A percentile compares a stretch with the other conserved stretches of the same genome.
phyloP scores from a whole-genome alignment of 148 eudicot species.

The Rhododendron simsii region DNA sequence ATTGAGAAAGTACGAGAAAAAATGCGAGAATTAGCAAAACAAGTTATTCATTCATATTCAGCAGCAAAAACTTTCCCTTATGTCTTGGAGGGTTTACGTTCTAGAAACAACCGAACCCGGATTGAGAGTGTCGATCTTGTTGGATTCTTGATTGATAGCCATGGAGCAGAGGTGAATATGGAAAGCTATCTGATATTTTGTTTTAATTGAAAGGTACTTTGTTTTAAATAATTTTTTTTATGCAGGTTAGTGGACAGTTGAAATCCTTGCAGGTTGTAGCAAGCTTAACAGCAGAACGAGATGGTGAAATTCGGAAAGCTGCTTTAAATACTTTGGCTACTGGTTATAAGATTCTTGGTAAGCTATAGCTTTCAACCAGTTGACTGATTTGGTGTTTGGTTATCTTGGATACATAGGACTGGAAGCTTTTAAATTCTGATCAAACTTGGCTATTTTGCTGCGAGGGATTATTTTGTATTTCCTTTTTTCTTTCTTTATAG shows the following conservation, averaged over 20 bases:
- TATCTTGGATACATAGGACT: not conserved
- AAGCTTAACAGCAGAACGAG: constrained; percentile 89
- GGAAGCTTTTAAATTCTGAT: not conserved
- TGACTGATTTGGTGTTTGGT: not conserved
- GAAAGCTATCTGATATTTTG: not conserved
- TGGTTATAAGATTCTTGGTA: constrained; percentile 94
- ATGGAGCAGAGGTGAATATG: constrained; percentile 66
- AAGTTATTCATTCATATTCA: constrained; percentile 61
- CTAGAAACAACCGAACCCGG: constrained; percentile 81
- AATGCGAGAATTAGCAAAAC: constrained; percentile 76
- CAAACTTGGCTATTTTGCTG: not conserved
- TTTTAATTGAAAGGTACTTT: not conserved
- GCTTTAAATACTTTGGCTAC: constrained; percentile 83
- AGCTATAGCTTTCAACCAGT: constrained; percentile 6
- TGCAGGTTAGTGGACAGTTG: constrained; percentile 78
- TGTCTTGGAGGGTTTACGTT: constrained; percentile 81
- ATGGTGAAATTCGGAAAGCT: constrained; percentile 93
- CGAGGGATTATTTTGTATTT: not conserved
- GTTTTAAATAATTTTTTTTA: not conserved
- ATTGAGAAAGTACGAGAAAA: constrained; percentile 90
- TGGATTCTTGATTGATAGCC: constrained; percentile 76
- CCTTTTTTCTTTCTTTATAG: not conserved
- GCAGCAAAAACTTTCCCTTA: constrained; percentile 84
- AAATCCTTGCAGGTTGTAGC: constrained; percentile 95
- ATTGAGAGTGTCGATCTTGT: constrained; percentile 86